Percentiles rank a stretch among this genome's conserved stretches.
Conservation (phyloP, 768 basidiomycete species). For the Pleurotus cornucopiae region DNA sequence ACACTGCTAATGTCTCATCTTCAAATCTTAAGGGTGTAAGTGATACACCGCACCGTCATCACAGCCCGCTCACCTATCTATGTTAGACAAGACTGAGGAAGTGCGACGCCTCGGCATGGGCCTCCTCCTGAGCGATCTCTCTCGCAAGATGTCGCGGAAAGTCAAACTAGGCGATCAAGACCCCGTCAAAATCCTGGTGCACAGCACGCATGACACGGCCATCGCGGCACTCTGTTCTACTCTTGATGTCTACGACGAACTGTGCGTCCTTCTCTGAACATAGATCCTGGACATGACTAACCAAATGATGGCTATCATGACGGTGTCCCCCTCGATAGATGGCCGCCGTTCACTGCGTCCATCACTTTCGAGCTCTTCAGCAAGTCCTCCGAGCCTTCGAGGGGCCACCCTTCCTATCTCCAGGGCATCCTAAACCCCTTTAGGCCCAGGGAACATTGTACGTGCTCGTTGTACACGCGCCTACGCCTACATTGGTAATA, state of each 20-base stretch:
- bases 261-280: constrained; percentile 30
- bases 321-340: constrained; percentile 31
- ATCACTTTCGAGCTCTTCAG: constrained; percentile 75
- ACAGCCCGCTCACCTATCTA: not conserved
- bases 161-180: constrained; percentile 38
- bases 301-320: not conserved
- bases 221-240: constrained; percentile 61
- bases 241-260: constrained; percentile 69
- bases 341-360: constrained; percentile 74
- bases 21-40: constrained; percentile 5
- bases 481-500: not conserved
- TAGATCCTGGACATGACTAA: not conserved
- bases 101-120: constrained; percentile 78
- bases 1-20: constrained; percentile 11
- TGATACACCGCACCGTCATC: constrained; percentile 4
- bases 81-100: constrained; percentile 66
- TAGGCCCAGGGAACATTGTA: constrained; percentile 39
- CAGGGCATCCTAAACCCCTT: constrained; percentile 41
- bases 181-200: constrained; percentile 60
- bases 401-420: constrained; percentile 17
- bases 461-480: constrained; percentile 12
- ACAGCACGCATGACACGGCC: constrained; percentile 70
- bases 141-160: constrained; percentile 60
- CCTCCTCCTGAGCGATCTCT: constrained; percentile 60
- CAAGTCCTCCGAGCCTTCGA: constrained; percentile 16